These are phyloP conservation scores for Anthoceros angustus DNA, from an alignment of 225 moss, liverwort and hornwort species.

Conservation along the genomic window DNA sequence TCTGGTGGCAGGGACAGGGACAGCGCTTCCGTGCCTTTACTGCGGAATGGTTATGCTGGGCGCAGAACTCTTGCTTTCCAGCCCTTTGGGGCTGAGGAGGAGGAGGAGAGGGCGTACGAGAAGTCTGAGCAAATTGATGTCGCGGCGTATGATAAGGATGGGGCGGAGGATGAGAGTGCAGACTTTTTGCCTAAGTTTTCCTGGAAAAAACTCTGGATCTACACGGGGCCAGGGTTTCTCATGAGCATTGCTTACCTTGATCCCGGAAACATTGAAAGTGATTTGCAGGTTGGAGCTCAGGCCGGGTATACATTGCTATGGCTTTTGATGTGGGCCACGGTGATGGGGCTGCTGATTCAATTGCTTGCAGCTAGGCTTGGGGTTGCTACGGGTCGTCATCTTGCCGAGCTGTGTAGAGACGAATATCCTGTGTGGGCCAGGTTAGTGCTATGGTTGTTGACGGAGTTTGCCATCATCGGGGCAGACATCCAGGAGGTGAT, in stretches of 20 bases:
- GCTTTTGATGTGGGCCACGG: constrained; percentile 86
- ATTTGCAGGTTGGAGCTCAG: constrained; percentile 69
- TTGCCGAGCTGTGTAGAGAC: constrained; percentile 79
- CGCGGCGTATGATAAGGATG: constrained; percentile 19
- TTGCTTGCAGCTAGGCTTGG: constrained; percentile 72
- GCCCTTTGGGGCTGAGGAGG: constrained; percentile 10
- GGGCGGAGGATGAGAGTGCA: constrained; percentile 42
- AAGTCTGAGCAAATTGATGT: constrained; percentile 59
- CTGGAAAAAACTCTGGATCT: constrained; percentile 78
- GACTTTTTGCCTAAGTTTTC: constrained; percentile 73
- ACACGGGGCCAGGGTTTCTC: constrained; percentile 78
- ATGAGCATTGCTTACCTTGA: constrained; percentile 93
- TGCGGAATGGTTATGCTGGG: background rate
- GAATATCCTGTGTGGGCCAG: constrained; percentile 72
- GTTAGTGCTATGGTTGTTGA: constrained; percentile 67
- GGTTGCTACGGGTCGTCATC: constrained; percentile 72
- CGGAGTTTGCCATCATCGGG: constrained; percentile 81
- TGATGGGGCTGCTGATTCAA: constrained; percentile 77
- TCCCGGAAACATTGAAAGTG: constrained; percentile 89
- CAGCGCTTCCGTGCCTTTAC: background rate
- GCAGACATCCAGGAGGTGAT: constrained; percentile 91
- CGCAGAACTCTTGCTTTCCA: background rate
- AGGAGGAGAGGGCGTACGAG: constrained; percentile 57
- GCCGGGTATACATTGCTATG: constrained; percentile 68
- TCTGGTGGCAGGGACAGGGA: background rate